phyloP scores from a whole-genome alignment of 805 yeast genomes.

The Yarrowia sp. region DNA sequence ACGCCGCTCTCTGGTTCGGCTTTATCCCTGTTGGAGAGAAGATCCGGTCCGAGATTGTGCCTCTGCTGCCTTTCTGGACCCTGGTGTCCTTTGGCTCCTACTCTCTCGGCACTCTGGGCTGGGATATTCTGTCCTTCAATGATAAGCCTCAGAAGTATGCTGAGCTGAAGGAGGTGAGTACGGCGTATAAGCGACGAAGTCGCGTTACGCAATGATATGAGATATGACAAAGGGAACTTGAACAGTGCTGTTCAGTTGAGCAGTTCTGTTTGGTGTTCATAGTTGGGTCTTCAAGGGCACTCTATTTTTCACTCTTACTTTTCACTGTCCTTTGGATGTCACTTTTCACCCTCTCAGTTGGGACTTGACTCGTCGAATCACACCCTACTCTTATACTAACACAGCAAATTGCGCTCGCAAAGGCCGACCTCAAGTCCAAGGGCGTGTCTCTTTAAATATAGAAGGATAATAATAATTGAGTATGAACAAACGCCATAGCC shows the following conservation, averaged over 20 bases:
- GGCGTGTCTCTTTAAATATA: constrained; percentile 49
- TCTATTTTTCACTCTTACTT: no score
- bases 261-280: no score
- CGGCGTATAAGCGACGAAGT: not conserved
- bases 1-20: constrained; percentile 52
- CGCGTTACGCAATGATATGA: no score
- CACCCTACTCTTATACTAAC: constrained; percentile 1
- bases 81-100: constrained; percentile 67
- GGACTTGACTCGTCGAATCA: not conserved
- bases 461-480: not conserved
- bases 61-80: constrained; percentile 69
- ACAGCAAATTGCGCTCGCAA: constrained; percentile 60
- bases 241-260: no score
- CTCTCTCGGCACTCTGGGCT: constrained; percentile 65
- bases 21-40: constrained; percentile 53
- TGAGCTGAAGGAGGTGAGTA: constrained; percentile 51
- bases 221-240: no score
- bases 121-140: constrained; percentile 65
- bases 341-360: no score
- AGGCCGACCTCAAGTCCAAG: constrained; percentile 52
- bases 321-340: no score
- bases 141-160: constrained; percentile 66
- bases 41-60: constrained; percentile 55
- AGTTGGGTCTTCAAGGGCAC: not conserved
- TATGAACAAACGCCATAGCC: no score